phyloP scores from a whole-genome alignment of 73 alveolate species.

The Breviolum minutum region DNA sequence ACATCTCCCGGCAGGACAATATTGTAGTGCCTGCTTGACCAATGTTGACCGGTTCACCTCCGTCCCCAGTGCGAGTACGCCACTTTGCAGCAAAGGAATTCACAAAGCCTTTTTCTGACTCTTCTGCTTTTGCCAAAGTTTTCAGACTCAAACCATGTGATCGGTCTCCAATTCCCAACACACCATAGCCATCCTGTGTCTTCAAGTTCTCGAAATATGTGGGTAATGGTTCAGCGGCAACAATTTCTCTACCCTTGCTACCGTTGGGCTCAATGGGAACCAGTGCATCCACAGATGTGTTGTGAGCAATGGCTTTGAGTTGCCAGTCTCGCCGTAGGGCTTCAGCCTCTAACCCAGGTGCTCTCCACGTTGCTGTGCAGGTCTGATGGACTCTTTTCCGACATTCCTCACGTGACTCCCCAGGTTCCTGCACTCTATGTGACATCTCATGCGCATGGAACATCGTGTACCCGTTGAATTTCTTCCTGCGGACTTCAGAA shows the following conservation, averaged over 20 bases:
- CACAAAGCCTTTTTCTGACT: neutral
- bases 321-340: neutral
- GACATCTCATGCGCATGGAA: too few species aligned
- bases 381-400: neutral
- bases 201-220: neutral
- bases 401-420: neutral
- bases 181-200: neutral
- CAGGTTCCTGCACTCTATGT: neutral
- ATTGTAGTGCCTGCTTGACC: neutral
- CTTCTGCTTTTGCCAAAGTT: neutral
- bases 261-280: neutral
- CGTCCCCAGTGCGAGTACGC: neutral
- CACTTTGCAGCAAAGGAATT: neutral
- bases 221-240: neutral
- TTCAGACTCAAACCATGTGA: neutral
- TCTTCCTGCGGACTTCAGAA: too few species aligned
- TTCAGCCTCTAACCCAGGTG: neutral
- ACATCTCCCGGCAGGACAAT: neutral
- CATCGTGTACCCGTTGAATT: too few species aligned
- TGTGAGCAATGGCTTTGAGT: neutral
- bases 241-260: neutral
- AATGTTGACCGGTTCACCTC: neutral
- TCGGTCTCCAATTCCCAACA: neutral
- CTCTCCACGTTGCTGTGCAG: neutral
- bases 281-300: neutral